Evolutionary conservation across 345 rosid genomes (phyloP).

Genomic region (Cardiospermum halicacabum): DNA sequence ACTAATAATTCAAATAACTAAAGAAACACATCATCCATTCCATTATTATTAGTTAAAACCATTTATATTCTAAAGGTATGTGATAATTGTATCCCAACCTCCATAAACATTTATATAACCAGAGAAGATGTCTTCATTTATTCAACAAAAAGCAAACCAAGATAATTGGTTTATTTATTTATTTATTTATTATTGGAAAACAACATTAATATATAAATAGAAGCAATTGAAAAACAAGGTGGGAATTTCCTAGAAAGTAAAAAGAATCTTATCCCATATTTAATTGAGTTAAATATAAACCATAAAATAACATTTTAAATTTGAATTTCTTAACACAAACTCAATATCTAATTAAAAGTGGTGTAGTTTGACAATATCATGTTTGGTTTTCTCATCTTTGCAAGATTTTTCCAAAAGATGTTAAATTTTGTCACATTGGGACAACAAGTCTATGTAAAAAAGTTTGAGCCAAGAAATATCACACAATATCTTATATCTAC

Average conservation of each 20-base stretch:
- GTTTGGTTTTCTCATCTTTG: background rate
- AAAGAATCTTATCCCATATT: slow-evolving; percentile 14
- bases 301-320: too few species aligned
- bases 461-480: background rate
- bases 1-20: background rate
- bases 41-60: background rate
- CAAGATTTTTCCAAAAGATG: background rate
- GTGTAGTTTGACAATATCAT: too few species aligned
- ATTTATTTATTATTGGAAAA: too few species aligned
- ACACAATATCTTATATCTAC: background rate
- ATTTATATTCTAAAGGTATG: background rate
- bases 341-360: too few species aligned
- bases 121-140: too few species aligned
- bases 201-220: too few species aligned
- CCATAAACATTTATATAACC: background rate
- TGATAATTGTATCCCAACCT: background rate
- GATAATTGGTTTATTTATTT: too few species aligned
- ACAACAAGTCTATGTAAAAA: background rate
- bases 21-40: background rate
- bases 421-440: background rate
- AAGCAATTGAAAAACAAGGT: background rate
- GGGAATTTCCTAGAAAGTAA: background rate
- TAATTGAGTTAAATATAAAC: background rate
- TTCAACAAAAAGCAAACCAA: background rate
- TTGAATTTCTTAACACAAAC: too few species aligned